Evolutionary conservation across 2,329 filamentous ascomycete species (phyloP), one percentile per base, ranked within the genome.

Genomic region (Aspergillus pseudoglaucus): DNA sequence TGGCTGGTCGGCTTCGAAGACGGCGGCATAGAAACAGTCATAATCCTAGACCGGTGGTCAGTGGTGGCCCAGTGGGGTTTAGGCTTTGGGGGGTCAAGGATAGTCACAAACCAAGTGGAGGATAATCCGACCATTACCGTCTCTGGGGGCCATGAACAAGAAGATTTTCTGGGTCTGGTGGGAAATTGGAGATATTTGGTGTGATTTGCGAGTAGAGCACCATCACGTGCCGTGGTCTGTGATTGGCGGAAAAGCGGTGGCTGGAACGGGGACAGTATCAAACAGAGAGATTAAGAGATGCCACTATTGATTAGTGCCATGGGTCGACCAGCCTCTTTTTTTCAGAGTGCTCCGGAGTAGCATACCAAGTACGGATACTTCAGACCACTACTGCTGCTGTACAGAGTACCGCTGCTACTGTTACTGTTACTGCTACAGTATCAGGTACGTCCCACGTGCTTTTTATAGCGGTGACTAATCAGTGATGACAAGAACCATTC

Each of bases 21-120:
- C 90, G 44, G 89, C 88, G 18, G 90, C 90, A 67, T 97, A 97
- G 75, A 97, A 97, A 73, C 88, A 95, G 72, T 75, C 73, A 60
- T 75, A 75, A 56, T 75, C 72, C 70, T 73, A 46, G 22, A 10
- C 39, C 17, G n/a, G 14, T 54, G 42, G 47, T 47, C 48, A 40
- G 45, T 22, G 40, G 41, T 48, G n/a, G 25, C 25, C 10, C 25
- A 42, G 14, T 25, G 15, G 3, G 14, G 37, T 7, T 2, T 41
- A 40, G 12, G 9, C 22, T 18, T 23, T 30, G 25, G 25, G n/a
- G 25, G 25, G 10, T 30, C 25, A 12, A 8, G 17, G 22, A 25
- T 42, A 44, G 44, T 27, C 18, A 66, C 79, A 64, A 72, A 91
- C 88, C 72, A 95, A 90, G 68, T 95, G 88, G 52, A 94, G 72